Percentiles rank a stretch among this genome's conserved stretches.
These are phyloP conservation scores for Zygoascus flipseniorum DNA, from an alignment of 805 yeast genomes.

Conservation along the genomic window DNA sequence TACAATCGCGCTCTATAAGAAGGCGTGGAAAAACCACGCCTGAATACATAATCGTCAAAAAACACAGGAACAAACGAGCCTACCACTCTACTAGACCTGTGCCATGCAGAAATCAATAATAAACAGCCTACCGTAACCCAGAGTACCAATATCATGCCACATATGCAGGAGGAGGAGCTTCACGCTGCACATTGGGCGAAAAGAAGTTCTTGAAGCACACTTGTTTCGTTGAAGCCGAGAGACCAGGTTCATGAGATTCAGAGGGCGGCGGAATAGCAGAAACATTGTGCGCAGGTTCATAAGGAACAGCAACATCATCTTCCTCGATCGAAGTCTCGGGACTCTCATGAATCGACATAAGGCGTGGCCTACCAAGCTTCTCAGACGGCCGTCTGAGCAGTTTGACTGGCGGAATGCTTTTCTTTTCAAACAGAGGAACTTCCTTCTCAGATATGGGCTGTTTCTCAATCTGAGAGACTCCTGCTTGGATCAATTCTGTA, in stretches of 20 bases:
- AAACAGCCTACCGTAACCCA: background rate
- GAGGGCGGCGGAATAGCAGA: background rate
- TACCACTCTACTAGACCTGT: background rate
- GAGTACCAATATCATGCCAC: conserved; percentile 9
- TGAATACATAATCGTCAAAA: background rate
- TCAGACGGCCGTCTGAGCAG: background rate
- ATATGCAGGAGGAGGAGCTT: conserved; percentile 16
- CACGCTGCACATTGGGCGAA: conserved; percentile 8
- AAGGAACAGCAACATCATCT: background rate
- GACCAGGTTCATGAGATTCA: background rate
- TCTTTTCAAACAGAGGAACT: background rate
- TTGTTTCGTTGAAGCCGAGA: background rate
- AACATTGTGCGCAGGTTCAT: background rate
- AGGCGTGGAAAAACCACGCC: background rate
- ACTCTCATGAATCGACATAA: background rate
- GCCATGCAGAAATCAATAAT: background rate
- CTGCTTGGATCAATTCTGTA: background rate
- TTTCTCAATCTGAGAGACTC: background rate
- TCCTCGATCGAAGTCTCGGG: background rate
- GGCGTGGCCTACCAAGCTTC: background rate
- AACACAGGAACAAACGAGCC: background rate
- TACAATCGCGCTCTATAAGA: no score
- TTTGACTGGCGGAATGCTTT: background rate
- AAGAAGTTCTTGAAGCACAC: conserved; percentile 14
- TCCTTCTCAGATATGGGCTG: background rate